Percentiles rank a stretch among this genome's conserved stretches.
phyloP scores from a whole-genome alignment of 805 yeast genomes.

The Candida andamanensis region DNA sequence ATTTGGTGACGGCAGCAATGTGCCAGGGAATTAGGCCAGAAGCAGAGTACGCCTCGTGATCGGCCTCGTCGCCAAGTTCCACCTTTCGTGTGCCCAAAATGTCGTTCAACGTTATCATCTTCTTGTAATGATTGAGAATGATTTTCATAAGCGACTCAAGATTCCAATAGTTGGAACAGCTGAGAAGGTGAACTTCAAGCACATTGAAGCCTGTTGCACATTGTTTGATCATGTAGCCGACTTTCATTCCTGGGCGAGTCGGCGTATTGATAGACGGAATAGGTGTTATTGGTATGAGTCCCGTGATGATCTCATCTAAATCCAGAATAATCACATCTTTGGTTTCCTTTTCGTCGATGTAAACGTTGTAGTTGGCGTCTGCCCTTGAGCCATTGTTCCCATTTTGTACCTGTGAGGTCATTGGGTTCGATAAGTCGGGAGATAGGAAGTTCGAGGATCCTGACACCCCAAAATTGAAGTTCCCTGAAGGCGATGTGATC shows the following conservation, averaged over 20 bases:
- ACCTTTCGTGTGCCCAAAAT: slow-evolving; percentile 27
- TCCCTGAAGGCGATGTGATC: slow-evolving; percentile 27
- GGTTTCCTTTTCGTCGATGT: background rate
- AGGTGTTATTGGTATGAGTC: slow-evolving; percentile 53
- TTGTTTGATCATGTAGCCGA: slow-evolving; percentile 60
- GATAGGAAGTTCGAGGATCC: slow-evolving; percentile 29
- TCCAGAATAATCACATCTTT: slow-evolving; percentile 38
- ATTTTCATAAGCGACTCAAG: slow-evolving; percentile 50
- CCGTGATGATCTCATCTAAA: slow-evolving; percentile 47
- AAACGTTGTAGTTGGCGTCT: background rate
- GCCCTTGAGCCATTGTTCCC: no score
- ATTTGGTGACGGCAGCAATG: slow-evolving; percentile 59
- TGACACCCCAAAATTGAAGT: slow-evolving; percentile 22
- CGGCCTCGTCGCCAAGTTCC: slow-evolving; percentile 9
- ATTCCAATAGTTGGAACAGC: slow-evolving; percentile 67
- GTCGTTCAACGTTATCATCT: slow-evolving; percentile 42
- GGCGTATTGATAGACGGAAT: slow-evolving; percentile 69
- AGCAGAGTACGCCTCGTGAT: slow-evolving; percentile 8
- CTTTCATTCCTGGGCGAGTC: slow-evolving; percentile 61
- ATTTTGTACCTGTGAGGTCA: slow-evolving; percentile 1
- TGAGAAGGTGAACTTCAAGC: slow-evolving; percentile 62
- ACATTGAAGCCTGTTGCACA: slow-evolving; percentile 21
- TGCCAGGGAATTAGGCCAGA: slow-evolving; percentile 64
- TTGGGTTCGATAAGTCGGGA: slow-evolving; percentile 15
- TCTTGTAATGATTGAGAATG: slow-evolving; percentile 57